phyloP scores from a whole-genome alignment of 192 early-diverging fungal genomes.

The Backusella parvicylindrica region DNA sequence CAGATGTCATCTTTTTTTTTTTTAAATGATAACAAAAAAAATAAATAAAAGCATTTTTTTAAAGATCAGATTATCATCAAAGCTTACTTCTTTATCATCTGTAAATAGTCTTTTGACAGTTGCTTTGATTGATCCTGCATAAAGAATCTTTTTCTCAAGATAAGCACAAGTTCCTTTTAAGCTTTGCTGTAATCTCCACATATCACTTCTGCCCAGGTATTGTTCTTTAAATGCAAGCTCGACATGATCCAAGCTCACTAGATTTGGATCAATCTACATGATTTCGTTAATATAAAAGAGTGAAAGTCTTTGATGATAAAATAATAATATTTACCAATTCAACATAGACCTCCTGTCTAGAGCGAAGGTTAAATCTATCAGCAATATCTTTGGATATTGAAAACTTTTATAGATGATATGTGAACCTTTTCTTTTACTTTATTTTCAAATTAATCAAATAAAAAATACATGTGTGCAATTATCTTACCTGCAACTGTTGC shows the following conservation, averaged over 20 bases:
- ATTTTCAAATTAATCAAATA: neutral
- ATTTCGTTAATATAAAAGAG: neutral
- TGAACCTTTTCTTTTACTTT: neutral
- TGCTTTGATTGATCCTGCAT: conserved; percentile 68
- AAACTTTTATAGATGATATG: conserved; percentile 39
- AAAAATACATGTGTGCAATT: neutral
- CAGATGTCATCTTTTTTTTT: conserved; percentile 58
- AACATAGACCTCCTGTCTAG: conserved; percentile 60
- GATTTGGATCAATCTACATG: conserved; percentile 60
- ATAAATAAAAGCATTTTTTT: neutral
- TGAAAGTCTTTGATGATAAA: neutral
- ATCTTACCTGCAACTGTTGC: conserved; percentile 56
- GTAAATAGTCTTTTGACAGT: conserved; percentile 78
- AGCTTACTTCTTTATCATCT: conserved; percentile 52
- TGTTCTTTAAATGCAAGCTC: conserved; percentile 89
- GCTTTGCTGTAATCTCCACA: conserved; percentile 82
- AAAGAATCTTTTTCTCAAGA: conserved; percentile 69
- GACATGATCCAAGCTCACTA: conserved; percentile 73
- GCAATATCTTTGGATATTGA: conserved; percentile 70
- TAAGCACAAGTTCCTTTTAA: conserved; percentile 72
- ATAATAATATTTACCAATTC: conserved; percentile 59
- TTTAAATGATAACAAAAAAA: neutral
- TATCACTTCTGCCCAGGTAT: conserved; percentile 88
- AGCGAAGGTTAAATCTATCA: conserved; percentile 53
- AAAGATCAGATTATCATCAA: neutral